These are phyloP conservation scores for Exophiala xenobiotica DNA, from an alignment of 2,329 filamentous ascomycete genomes.

Conservation along the genomic window DNA sequence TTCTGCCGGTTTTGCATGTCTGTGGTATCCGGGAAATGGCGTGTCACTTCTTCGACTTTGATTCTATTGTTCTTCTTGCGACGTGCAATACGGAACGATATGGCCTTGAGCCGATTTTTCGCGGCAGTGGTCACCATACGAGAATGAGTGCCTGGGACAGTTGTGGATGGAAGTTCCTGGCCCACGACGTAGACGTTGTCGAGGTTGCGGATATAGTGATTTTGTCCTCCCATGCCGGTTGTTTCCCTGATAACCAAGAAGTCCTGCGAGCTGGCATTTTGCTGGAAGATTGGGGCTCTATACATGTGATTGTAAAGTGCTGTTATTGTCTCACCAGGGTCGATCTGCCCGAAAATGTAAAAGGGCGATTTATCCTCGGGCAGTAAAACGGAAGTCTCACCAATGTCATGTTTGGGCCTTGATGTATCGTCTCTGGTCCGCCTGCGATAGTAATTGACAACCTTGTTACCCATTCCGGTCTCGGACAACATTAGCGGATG, in stretches of 20 bases:
- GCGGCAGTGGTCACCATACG: conserved; percentile 94
- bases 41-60: conserved; percentile 80
- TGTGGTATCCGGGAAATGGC: conserved; percentile 86
- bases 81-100: conserved; percentile 83
- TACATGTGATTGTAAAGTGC: conserved; percentile 96
- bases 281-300: conserved; percentile 87
- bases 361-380: conserved; percentile 96
- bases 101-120: conserved; percentile 95
- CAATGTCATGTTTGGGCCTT: conserved; percentile 77
- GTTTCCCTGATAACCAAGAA: conserved; percentile 83
- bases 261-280: conserved; percentile 73
- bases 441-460: conserved; percentile 95
- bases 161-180: conserved; percentile 86
- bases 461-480: conserved; percentile 93
- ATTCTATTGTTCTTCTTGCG: conserved; percentile 69
- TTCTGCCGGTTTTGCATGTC: conserved; percentile 96
- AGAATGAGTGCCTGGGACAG: conserved; percentile 90
- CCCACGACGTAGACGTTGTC: conserved; percentile 90
- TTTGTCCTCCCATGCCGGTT: conserved; percentile 73
- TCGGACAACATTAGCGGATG: conserved; percentile 89
- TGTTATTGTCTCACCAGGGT: conserved; percentile 84
- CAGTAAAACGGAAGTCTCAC: conserved; percentile 82
- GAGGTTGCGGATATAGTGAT: conserved; percentile 82
- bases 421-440: conserved; percentile 75
- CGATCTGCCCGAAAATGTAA: conserved; percentile 88